phyloP scores from a whole-genome alignment of 2,329 filamentous ascomycete species.

The Rhynchosporium agropyri region DNA sequence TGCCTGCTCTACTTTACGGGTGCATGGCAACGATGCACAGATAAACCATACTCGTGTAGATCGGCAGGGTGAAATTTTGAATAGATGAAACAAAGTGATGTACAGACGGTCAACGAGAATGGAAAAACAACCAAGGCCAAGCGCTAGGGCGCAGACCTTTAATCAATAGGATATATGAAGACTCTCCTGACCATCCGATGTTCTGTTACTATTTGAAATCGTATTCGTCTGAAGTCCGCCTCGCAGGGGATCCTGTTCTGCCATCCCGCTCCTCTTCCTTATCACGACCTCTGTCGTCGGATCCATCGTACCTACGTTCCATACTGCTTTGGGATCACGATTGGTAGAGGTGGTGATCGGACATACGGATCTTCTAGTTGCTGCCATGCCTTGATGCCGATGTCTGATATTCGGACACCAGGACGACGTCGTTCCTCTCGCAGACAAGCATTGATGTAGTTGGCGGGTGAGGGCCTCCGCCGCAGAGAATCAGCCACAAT shows the following conservation, averaged over 20 bases:
- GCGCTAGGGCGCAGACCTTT: conserved; percentile 1
- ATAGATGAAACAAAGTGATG: conserved; percentile 13
- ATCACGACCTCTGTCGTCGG: background rate
- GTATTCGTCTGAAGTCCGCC: conserved; percentile 7
- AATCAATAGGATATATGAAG: conserved; percentile 16
- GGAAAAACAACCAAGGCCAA: conserved; percentile 10
- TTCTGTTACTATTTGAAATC: conserved; percentile 5
- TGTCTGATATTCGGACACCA: background rate
- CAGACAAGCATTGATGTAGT: too few relatives aligned
- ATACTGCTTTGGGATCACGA: background rate
- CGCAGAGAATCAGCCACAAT: too few relatives aligned
- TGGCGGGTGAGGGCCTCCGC: too few relatives aligned
- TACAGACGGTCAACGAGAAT: conserved; percentile 16
- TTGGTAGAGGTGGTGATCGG: background rate
- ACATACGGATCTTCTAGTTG: background rate
- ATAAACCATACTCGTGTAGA: conserved; percentile 8
- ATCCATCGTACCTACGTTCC: background rate
- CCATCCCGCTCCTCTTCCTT: background rate
- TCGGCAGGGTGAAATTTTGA: conserved; percentile 7
- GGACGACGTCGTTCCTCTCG: background rate
- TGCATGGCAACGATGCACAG: background rate
- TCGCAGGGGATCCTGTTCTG: background rate
- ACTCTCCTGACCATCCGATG: background rate
- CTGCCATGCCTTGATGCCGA: background rate
- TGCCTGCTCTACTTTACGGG: background rate